Percentiles rank a stretch among this genome's conserved stretches.
Conservation (phyloP, 805 yeast genomes). For the Saturnispora saitoi region DNA sequence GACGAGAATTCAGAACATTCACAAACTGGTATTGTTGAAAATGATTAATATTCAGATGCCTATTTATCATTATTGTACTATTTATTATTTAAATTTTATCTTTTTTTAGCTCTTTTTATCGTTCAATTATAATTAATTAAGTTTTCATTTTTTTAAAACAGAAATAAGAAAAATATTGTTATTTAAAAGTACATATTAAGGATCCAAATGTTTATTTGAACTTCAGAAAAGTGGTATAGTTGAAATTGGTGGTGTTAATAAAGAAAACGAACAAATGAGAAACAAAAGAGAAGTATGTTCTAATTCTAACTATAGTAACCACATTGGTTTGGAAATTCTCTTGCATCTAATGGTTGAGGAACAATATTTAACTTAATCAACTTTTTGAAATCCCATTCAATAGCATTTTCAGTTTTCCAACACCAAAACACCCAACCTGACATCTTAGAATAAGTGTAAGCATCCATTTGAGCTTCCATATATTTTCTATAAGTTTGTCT, state of each 20-base stretch:
- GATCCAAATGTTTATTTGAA: too few species aligned
- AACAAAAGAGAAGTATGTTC: neutral
- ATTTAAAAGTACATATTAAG: too few species aligned
- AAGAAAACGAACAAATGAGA: neutral
- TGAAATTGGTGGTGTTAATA: too few species aligned
- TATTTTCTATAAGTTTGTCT: slow-evolving; percentile 53
- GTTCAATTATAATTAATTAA: too few species aligned
- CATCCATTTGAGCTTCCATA: slow-evolving; percentile 87
- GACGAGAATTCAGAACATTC: slow-evolving; percentile 8
- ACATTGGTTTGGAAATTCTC: slow-evolving; percentile 27
- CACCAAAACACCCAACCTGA: slow-evolving; percentile 93
- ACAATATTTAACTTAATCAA: slow-evolving; percentile 52
- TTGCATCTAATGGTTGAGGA: slow-evolving; percentile 62
- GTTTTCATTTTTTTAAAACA: too few species aligned
- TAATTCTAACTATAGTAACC: slow-evolving; percentile 16
- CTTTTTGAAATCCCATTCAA: slow-evolving; percentile 79
- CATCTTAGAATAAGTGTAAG: slow-evolving; percentile 42
- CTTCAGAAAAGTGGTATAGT: too few species aligned
- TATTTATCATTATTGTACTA: neutral
- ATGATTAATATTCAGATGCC: neutral
- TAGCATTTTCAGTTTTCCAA: slow-evolving; percentile 76
- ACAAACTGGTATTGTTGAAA: slow-evolving; percentile 7
- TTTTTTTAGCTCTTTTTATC: too few species aligned
- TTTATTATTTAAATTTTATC: neutral
- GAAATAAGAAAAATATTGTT: too few species aligned